Evolutionary conservation across 2,329 filamentous ascomycete species (phyloP).

Genomic region (Verticillium albo-atrum): DNA sequence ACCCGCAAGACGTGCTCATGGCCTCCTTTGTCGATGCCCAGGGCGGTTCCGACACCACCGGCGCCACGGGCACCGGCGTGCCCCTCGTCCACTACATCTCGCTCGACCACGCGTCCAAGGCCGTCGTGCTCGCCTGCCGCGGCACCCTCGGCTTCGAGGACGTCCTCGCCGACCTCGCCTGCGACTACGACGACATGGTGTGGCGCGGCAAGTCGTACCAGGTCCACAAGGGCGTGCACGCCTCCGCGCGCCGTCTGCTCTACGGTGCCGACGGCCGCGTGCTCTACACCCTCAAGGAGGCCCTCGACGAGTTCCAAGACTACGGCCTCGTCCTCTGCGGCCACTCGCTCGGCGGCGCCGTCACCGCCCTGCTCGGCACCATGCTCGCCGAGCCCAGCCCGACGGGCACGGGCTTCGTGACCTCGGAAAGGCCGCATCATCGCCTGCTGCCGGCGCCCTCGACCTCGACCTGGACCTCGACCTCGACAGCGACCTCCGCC

Average conservation of each 20-base stretch:
- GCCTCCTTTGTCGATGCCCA: constrained; percentile 68
- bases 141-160: constrained; percentile 72
- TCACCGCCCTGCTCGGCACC: constrained; percentile 65
- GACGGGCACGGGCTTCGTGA: constrained; percentile 56
- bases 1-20: constrained; percentile 55
- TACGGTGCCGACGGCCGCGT: constrained; percentile 65
- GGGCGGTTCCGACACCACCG: constrained; percentile 61
- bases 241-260: constrained; percentile 62
- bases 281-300: constrained; percentile 60
- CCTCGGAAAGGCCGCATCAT: constrained; percentile 44
- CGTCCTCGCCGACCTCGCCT: constrained; percentile 68
- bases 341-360: constrained; percentile 65
- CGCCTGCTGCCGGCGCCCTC: constrained; percentile 23
- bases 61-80: constrained; percentile 60
- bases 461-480: constrained; percentile 22
- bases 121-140: constrained; percentile 67
- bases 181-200: constrained; percentile 62
- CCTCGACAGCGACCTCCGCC: no score
- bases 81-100: constrained; percentile 71
- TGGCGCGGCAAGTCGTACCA: constrained; percentile 63
- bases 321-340: constrained; percentile 68
- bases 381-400: constrained; percentile 63
- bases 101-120: constrained; percentile 66
- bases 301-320: constrained; percentile 60
- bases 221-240: constrained; percentile 71